Evolutionary conservation across 2,329 filamentous ascomycete species (phyloP), one percentile per base, ranked within the genome.

Genomic region (Fusarium agapanthi): DNA sequence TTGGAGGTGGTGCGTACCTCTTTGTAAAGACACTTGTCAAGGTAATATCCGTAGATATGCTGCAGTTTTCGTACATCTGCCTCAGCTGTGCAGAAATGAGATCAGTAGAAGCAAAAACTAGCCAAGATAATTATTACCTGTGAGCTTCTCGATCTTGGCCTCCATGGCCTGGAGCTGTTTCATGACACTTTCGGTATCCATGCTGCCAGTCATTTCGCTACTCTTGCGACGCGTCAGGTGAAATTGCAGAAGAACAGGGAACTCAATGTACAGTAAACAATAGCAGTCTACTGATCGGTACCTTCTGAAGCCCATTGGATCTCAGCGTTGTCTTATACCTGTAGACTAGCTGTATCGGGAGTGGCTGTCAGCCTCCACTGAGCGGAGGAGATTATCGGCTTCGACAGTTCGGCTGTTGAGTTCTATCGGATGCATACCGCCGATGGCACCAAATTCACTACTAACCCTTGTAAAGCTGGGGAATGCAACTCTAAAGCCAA

Each of bases 1-100:
- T 16, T 4, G 20, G 22, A 54, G 2, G 2, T 1, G 9, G 4
- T 34, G 9, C 53, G 3, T 56, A 56, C 54, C 38, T 56, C 54
- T 18, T 47, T 56, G 30, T 56, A 56, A 22, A 56, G 38, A 14
- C 54, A 56, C 43, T 56, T 56, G 28, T 56, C 54, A 8, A 56
- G 38, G n/a, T 56, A 56, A 14, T 56, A 56, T 26, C 54, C 54
- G n/a, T 56, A 56, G 10, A 56, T 56, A 14, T 56, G 24, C 28
- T 56, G 54, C 7, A 56, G 9, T 1, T 56, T 56, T 26, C 54
- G 38, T 14, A 56, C 54, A 34, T 56, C 54, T 0, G 54, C 38
- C 10, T 56, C 54, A 26, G 53, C 37, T 38, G 37, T 38, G 11
- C 11, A 38, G 18, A 38, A 12, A 13, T 22, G 18, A 38, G 3